Base-by-base conservation (phyloP, 805 yeast genomes). In the Ogataea methylovora region DNA sequence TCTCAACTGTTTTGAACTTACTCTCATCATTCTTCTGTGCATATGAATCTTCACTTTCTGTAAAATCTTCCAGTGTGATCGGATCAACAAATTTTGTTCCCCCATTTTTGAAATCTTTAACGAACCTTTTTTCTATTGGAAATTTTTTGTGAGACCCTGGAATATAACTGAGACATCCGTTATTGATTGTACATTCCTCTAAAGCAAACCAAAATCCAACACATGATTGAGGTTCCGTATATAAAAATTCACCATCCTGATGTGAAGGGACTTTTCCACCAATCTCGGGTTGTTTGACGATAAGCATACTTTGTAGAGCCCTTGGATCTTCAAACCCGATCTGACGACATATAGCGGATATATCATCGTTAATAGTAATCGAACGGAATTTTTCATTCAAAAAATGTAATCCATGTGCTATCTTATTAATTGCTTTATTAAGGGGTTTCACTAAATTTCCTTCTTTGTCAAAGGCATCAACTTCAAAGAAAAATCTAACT, bases 181-280 rank as follows among this genome's bases (percentile, higher is more conserved):
- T 83, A 5, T 56, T 59, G 2, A 51, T 37, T 1, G 79, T 76
- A 51, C 92, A 83, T 45, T 80, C 83, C 45, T 84, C 86, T 41
- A 83, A 56, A 0, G 92, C 88, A 49, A 76, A 73, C 94, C 94
- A 83, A 51, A 79, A 84, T 2, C 94, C 94, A 26, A 82, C 53
- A 1, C 87, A 85, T 2, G 74, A 60, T 33, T 71, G 77, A 3
- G 94, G 94, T 13, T 73, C 61, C 0, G 92, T 83, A 54, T 65
- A 83, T 18, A 84, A 61, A 44, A 84, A 84, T 3, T 76, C 75
- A 2, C 76, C 86, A 51, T 84, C 94, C 35, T 79, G 82, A 47
- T 84, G 94, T 2, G 82, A 62, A 4, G 90, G 90, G 1, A 84
- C 94, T 25, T 74, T 78, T 3, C 78, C 80, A 4, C 82, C 82